Evolutionary conservation across 352 stramenopile genomes (phyloP), one percentile per base, ranked within the genome.

Genomic region (Albugo laibachii): DNA sequence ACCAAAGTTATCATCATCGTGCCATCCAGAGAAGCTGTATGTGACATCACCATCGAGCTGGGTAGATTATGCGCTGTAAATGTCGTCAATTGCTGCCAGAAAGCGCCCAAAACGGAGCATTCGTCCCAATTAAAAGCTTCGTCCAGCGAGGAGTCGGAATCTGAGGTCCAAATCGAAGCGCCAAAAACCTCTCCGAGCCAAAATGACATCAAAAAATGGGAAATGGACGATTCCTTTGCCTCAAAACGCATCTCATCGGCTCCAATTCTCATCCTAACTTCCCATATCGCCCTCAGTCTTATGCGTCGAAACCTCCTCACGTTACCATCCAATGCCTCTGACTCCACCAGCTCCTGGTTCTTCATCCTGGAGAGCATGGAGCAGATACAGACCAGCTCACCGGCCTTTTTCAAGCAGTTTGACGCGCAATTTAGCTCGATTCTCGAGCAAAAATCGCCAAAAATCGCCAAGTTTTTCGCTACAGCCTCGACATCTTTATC

Each of bases 311-410:
- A 13, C 69, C 69, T 41, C 75, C 75, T 14, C 45, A 61, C 0
- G 45, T 65, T 11, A 47, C 83, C 34, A 66, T 71, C 36, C 47
- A 58, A 35, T 38, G 57, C 12, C 27, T 80, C 31, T 63, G 70
- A 2, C 69, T 59, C 45, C 2, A 34, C 8, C 42, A 75, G 0
- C n/a, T 24, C 8, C 13, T 50, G 46, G 8, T 44, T 84, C 8
- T 24, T 91, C 18, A 65, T 82, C 5, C 50, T 87, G 13, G 71
- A 91, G 45, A 56, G 59, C 31, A 77, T 62, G 14, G 74, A 91
- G 46, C 50, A 81, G 18, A 67, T 87, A 18, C 62, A 84, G 38
- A 55, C 59, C 2, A 59, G 69, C 47, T 47, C 73, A 44, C 75
- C 75, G 36, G 71, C 67, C 11, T 78, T 84, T 38, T 87, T 68